Base-by-base conservation (phyloP, 75 land plant species). In the Selaginella tamariscina region DNA sequence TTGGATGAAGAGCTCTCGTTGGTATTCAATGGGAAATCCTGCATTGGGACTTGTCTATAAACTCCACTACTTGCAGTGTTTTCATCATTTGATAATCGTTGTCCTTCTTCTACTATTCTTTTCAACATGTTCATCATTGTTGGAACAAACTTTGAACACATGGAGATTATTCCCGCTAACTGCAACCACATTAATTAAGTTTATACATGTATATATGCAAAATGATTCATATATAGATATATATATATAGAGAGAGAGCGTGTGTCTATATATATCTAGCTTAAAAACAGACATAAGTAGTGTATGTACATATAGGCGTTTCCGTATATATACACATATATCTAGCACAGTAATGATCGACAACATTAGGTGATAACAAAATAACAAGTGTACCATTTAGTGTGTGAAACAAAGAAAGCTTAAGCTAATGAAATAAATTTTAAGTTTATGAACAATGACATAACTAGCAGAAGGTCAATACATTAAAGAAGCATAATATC, bases 41-140 rank as follows among this genome's bases (percentile, higher is more conserved):
- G 29, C 65, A 64, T 64, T 11, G 65, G 65, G 15, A 27, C 65
- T 2, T 64, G 29, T n/a, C 30, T 23, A 11, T 64, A 26, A 28
- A 30, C 27, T 1, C 30, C 5, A 1, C 27, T 64, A 8, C 63
- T 59, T 26, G 15, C 27, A 66, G 44, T 62, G 27, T 29, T 62
- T 27, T 72, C 29, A n/a, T n/a, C n/a, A n/a, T n/a, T n/a, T n/a
- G 54, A 11, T 49, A 49, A 49, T 59, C 21, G 62, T n/a, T 59
- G 62, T 5, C 62, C 62, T n/a, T 59, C 62, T 59, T 59, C 62
- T 21, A 27, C 62, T 8, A 59, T 8, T 2, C 26, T 5, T n/a
- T 59, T 59, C 26, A 59, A 8, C 21, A 59, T 59, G 27, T 26
- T 59, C 62, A 59, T 59, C 9, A 21, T 2, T 8, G 26, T 59